Evolutionary conservation across 768 basidiomycete species (phyloP).

Genomic region (Pleurotus ostreatus): DNA sequence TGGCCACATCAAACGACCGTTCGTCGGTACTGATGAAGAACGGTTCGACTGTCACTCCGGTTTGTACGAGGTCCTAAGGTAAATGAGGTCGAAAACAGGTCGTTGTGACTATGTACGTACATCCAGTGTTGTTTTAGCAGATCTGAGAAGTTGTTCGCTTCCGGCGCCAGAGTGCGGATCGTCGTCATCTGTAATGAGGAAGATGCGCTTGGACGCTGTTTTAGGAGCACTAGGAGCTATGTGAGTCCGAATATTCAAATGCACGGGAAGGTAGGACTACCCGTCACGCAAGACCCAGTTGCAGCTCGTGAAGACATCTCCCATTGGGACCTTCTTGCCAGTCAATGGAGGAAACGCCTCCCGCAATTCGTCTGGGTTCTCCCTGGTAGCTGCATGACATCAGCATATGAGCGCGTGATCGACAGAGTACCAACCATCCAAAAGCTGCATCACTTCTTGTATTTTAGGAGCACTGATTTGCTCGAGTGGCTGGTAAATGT

Average conservation of each 20-base stretch:
- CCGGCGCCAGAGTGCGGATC: slow-evolving; percentile 58
- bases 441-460: slow-evolving; percentile 68
- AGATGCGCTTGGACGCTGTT: slow-evolving; percentile 88
- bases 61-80: slow-evolving; percentile 74
- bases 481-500: slow-evolving; percentile 71
- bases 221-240: slow-evolving; percentile 61
- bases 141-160: slow-evolving; percentile 58
- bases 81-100: not conserved
- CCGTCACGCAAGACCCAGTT: slow-evolving; percentile 87
- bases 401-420: not conserved
- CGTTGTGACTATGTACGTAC: slow-evolving; percentile 30
- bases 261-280: slow-evolving; percentile 36
- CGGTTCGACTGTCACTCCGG: slow-evolving; percentile 76
- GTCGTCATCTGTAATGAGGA: slow-evolving; percentile 90
- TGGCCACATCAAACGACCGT: slow-evolving; percentile 64
- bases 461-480: slow-evolving; percentile 80
- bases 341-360: slow-evolving; percentile 61
- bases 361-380: slow-evolving; percentile 53
- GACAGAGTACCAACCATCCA: slow-evolving; percentile 57
- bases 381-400: slow-evolving; percentile 50
- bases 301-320: slow-evolving; percentile 87
- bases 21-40: slow-evolving; percentile 80
- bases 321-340: slow-evolving; percentile 68
- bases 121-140: slow-evolving; percentile 67
- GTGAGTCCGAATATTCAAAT: not conserved